Evolutionary conservation across 2,329 filamentous ascomycete genomes (phyloP).

Genomic region (Gaeumannomyces sp.): DNA sequence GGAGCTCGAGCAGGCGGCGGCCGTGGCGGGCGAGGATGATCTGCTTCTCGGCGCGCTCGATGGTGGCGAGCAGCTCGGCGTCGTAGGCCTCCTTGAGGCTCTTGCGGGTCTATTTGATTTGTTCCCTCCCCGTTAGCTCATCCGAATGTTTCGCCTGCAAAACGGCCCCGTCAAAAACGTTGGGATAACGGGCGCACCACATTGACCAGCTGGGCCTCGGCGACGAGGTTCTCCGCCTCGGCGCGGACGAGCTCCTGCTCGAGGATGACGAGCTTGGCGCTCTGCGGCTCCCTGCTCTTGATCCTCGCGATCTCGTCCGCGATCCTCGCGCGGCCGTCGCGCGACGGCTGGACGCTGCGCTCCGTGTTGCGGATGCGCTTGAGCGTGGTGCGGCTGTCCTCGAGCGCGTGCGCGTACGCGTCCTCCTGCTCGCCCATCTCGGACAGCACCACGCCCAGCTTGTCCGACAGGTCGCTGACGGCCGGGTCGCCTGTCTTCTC

Average conservation of each 20-base stretch:
- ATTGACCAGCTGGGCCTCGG: conserved; percentile 93
- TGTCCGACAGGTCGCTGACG: conserved; percentile 87
- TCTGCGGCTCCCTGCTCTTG: conserved; percentile 88
- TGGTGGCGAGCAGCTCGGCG: conserved; percentile 78
- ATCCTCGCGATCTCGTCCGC: conserved; percentile 86
- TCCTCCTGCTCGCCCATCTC: conserved; percentile 96
- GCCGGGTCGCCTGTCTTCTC: conserved; percentile 84
- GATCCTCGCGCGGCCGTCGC: conserved; percentile 82
- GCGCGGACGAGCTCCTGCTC: conserved; percentile 96
- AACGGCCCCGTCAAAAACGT: not conserved
- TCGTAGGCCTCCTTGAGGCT: conserved; percentile 96
- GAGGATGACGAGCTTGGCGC: conserved; percentile 70
- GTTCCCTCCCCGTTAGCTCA: not conserved
- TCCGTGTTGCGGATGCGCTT: conserved; percentile 96
- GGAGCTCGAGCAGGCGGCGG: conserved; percentile 71
- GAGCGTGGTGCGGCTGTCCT: conserved; percentile 74
- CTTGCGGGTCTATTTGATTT: conserved; percentile 65
- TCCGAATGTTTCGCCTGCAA: too few species aligned
- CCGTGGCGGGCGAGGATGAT: conserved; percentile 89
- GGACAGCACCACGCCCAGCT: conserved; percentile 84
- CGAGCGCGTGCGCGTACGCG: conserved; percentile 74
- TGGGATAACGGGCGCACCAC: conserved; percentile 50
- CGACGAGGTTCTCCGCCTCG: conserved; percentile 92
- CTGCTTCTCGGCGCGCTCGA: conserved; percentile 96
- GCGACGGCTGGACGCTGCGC: conserved; percentile 85